phyloP scores from a whole-genome alignment of 768 basidiomycete species.

The Lactarius akahatsu region DNA sequence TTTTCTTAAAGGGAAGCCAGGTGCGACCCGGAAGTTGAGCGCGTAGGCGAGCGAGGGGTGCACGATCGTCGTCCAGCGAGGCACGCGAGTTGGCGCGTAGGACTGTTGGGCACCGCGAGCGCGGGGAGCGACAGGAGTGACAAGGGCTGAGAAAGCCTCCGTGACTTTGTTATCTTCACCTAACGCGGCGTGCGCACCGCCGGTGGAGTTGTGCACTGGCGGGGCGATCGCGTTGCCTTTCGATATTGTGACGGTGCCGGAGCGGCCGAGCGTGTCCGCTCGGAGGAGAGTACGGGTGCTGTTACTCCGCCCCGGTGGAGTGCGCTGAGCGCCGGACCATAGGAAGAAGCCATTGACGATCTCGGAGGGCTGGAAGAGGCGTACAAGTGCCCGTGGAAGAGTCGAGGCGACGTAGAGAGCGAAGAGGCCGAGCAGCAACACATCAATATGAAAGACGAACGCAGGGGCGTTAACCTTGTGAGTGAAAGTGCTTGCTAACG shows the following conservation, averaged over 20 bases:
- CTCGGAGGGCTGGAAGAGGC: slow-evolving; percentile 22
- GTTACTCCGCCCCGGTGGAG: slow-evolving; percentile 11
- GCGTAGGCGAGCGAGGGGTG: slow-evolving; percentile 36
- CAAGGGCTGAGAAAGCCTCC: background rate
- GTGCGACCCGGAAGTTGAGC: slow-evolving; percentile 37
- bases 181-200: background rate
- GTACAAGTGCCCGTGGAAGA: slow-evolving; percentile 26
- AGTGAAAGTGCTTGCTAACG: background rate
- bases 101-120: background rate
- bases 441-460: slow-evolving; percentile 24
- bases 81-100: slow-evolving; percentile 37
- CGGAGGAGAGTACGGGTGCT: slow-evolving; percentile 22
- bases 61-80: slow-evolving; percentile 38
- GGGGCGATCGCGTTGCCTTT: background rate
- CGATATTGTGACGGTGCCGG: slow-evolving; percentile 20
- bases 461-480: background rate
- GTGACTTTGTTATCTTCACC: background rate
- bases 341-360: slow-evolving; percentile 21
- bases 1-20: slow-evolving; percentile 42
- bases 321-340: background rate
- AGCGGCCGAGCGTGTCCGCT: slow-evolving; percentile 18
- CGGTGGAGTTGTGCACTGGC: background rate
- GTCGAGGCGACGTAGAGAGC: slow-evolving; percentile 23
- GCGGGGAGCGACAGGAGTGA: background rate
- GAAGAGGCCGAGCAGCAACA: slow-evolving; percentile 20